Conservation (phyloP, 164 flowering plant genomes). For the Chimonanthus praecox region DNA sequence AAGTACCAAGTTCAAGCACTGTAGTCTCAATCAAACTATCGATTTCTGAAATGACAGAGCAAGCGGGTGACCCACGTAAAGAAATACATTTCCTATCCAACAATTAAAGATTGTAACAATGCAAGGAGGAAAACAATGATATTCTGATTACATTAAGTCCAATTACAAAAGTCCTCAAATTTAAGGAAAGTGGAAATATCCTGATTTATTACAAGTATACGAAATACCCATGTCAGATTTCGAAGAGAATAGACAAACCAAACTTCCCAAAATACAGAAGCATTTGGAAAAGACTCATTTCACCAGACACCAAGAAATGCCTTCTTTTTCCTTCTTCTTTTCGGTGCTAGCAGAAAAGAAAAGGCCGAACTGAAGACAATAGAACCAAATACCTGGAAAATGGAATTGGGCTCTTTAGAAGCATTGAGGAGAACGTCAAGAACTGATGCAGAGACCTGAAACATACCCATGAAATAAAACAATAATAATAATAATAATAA, state of each 20-base stretch:
- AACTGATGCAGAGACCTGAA: constrained; percentile 71
- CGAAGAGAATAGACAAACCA: not conserved
- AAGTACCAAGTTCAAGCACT: not conserved
- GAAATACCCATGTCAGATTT: not conserved
- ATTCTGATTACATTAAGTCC: not conserved
- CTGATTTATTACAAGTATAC: not conserved
- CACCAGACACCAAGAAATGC: not conserved
- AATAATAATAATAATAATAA: constrained; percentile 2
- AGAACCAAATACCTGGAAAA: constrained; percentile 58
- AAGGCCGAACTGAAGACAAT: not conserved
- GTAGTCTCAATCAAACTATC: not conserved
- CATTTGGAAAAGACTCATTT: not conserved
- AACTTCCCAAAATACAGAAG: not conserved
- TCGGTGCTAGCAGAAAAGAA: not conserved
- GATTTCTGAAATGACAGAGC: not conserved
- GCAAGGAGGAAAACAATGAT: not conserved
- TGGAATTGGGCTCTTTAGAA: constrained; percentile 54
- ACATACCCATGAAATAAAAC: not conserved
- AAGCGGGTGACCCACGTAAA: not conserved
- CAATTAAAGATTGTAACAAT: no score
- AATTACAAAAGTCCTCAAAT: not conserved
- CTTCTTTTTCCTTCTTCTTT: not conserved
- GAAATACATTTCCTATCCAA: not conserved
- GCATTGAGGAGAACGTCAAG: constrained; percentile 77
- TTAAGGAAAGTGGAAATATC: not conserved